Percentiles rank a stretch among this genome's conserved stretches.
Conservation (phyloP, 1,139 yeast species). For the Yamadazyma blattariae region DNA sequence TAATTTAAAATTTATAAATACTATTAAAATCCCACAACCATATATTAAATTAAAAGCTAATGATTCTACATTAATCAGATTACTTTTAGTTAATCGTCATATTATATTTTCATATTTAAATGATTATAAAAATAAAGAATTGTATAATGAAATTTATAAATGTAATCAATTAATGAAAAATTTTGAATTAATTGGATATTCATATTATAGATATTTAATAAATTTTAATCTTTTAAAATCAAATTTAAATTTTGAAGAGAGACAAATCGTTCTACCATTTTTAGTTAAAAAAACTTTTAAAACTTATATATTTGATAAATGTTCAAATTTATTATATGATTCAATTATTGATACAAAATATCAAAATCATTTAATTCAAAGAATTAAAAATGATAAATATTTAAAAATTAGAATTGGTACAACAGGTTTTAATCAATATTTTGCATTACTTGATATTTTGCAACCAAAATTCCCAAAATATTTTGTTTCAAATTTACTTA, state of each 20-base stretch:
- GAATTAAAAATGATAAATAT: conserved; percentile 6
- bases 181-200: conserved; percentile 6
- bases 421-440: conserved; percentile 12
- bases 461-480: conserved; percentile 2
- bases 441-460: conserved; percentile 6
- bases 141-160: neutral
- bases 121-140: neutral
- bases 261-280: neutral
- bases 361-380: neutral
- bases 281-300: conserved; percentile 10
- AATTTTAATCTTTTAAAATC: neutral
- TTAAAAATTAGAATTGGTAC: conserved; percentile 9
- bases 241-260: neutral
- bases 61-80: conserved; percentile 1
- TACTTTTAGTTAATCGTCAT: conserved; percentile 2
- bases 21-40: conserved; percentile 2
- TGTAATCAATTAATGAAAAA: conserved; percentile 1
- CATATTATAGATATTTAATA: conserved; percentile 7
- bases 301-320: conserved; percentile 6
- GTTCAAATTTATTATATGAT: neutral
- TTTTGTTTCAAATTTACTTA: conserved; percentile 1
- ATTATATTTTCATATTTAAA: neutral
- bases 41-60: neutral
- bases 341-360: conserved; percentile 2
- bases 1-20: too few species aligned